Base-by-base conservation (phyloP, 1,284 basidiomycete genomes). In the Coniferiporia sulphurascens region DNA sequence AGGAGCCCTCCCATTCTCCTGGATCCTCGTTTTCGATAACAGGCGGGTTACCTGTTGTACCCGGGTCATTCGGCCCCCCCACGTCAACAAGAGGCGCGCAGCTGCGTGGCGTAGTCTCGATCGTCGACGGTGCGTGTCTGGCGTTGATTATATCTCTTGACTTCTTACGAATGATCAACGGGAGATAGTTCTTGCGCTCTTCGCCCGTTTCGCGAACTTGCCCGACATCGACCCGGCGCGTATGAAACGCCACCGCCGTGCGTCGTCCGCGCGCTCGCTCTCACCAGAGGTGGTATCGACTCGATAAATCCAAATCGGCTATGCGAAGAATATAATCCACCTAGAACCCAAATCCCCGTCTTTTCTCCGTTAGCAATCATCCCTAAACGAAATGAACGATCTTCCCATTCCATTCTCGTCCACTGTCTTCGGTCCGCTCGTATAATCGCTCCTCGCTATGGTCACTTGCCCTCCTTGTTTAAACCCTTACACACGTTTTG, bases 241-340 rank as follows among this genome's bases (percentile, higher is more conserved):
- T 52, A 88, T 87, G 78, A 84, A 86, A 68, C 83, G 86, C 44
- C 87, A 87, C 66, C 82, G 89, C 0, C 80, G 87, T 22, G 84
- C 85, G 9, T 89, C 87, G 0, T 88, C 87, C 12, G 61, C 61
- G 1, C 32, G 55, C 1, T 73, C 83, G 1, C 86, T 85, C 13
- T 84, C 84, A 9, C 19, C 44, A 17, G 44, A 46, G 44, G 15
- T 21, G 12, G 3, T n/a, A n/a, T 46, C n/a, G 13, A 46, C 12
- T 21, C 44, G 44, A 12, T 46, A 17, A 19, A n/a, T 17, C 15
- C 2, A 21, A 46, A 2, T 12, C n/a, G 7, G 41, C 41, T 12
- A 7, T 43, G n/a, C 10, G n/a, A n/a, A 43, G 10, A n/a, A 27
- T 27, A 27, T 27, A 27, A 27, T 27, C 27, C 27, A 27, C 27